Base-by-base conservation (phyloP, 441 rosid species). In the Erysimum pusillum region DNA sequence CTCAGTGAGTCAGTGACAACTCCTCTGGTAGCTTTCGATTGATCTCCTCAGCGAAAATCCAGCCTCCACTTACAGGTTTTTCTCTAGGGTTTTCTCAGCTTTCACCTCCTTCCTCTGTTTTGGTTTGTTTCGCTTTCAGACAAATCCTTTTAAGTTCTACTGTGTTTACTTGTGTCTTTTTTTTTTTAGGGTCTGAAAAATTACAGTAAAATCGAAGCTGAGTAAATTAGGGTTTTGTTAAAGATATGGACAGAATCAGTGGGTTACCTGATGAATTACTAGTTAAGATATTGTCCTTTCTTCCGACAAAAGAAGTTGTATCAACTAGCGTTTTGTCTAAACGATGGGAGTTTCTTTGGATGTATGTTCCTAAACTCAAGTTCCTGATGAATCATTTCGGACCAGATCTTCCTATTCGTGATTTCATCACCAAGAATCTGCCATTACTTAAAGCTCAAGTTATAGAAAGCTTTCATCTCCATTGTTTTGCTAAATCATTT, bases 291-390 rank as follows among this genome's bases (percentile, higher is more conserved):
- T 7, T 45, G 0, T 7, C 1, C 9, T 45, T 5, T 45, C 18
- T 45, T 45, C 49, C 49, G 49, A 45, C 49, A 45, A 45, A 45
- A 45, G 49, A 45, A 45, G 49, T 45, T 45, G 49, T 45, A 14
- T 45, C 49, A 14, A 45, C 49, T 45, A 45, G 49, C 18, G 2
- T 45, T n/a, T 45, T 45, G 49, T 45, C 49, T 14, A 45, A 45
- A 45, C 49, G 49, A 45, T 45, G 49, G 49, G 18, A 45, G 49
- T n/a, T 45, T 13, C 49, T 14, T 45, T 45, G 49, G 49, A n/a
- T 45, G 49, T 45, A 9, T 3, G 18, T 45, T 0, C 49, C 49
- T 45, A 45, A 45, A 45, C 49, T 45, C 49, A 45, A 14, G 9
- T 45, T 45, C 3, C 3, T 5, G 18, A 45, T 45, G 1, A 45